Evolutionary conservation across 106 monocot species (phyloP).

Genomic region (Xerophyta viscosa): DNA sequence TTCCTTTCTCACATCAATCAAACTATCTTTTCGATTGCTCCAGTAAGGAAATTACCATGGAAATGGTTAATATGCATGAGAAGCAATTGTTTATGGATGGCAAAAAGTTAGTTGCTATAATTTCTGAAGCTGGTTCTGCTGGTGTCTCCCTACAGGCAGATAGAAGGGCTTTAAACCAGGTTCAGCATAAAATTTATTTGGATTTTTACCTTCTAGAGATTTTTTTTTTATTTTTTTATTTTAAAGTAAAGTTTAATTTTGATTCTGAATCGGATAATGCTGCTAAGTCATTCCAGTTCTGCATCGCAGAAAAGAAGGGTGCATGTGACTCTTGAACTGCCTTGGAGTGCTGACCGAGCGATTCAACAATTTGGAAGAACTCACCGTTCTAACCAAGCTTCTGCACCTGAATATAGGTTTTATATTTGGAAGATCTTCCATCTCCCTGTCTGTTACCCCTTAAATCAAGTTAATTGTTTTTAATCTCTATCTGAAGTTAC

Average conservation of each 20-base stretch:
- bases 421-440: no score
- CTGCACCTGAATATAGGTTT: slow-evolving; percentile 92
- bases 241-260: background rate
- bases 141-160: slow-evolving; percentile 98
- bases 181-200: background rate
- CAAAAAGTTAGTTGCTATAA: slow-evolving; percentile 81
- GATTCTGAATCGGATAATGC: no score
- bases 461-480: no score
- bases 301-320: slow-evolving; percentile 74
- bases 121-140: slow-evolving; percentile 99
- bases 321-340: slow-evolving; percentile 96
- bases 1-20: slow-evolving; percentile 1
- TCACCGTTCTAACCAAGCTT: slow-evolving; percentile 98
- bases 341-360: slow-evolving; percentile 99
- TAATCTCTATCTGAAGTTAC: no score
- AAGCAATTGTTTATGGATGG: slow-evolving; percentile 97
- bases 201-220: background rate
- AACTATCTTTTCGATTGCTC: slow-evolving; percentile 1
- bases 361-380: slow-evolving; percentile 99
- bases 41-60: slow-evolving; percentile 93
- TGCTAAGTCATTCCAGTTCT: background rate
- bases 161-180: slow-evolving; percentile 89
- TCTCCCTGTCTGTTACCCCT: no score
- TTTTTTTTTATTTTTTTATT: slow-evolving; percentile 5
- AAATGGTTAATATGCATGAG: slow-evolving; percentile 99